Conservation (phyloP, 148 eudicot genomes). For the Hydrangea macrophylla region DNA sequence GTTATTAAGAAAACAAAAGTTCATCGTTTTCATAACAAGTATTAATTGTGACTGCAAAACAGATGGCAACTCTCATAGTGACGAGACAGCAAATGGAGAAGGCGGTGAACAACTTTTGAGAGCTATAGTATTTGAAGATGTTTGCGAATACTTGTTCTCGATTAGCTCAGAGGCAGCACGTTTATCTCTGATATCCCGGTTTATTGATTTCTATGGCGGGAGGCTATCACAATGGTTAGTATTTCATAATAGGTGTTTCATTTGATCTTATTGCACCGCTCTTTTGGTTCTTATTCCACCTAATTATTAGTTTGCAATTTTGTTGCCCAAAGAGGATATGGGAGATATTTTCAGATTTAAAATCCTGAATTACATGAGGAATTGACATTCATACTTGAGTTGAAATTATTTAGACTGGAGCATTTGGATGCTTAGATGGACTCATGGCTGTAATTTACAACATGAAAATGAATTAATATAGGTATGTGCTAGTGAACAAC, state of each 20-base stretch:
- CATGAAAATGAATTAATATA: background rate
- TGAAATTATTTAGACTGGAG: too few relatives aligned
- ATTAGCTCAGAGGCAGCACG: slow-evolving; percentile 71
- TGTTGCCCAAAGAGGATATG: background rate
- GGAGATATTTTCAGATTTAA: background rate
- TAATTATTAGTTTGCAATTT: background rate
- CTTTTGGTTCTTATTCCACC: background rate
- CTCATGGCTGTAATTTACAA: background rate
- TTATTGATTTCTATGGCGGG: slow-evolving; percentile 88
- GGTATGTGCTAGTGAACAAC: background rate
- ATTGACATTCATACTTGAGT: too few relatives aligned
- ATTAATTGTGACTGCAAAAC: slow-evolving; percentile 9
- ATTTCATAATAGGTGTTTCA: slow-evolving; percentile 2
- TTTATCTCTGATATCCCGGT: slow-evolving; percentile 66
- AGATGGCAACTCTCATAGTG: slow-evolving; percentile 33
- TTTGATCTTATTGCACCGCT: slow-evolving; percentile 10
- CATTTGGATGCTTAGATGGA: background rate
- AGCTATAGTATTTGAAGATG: slow-evolving; percentile 74
- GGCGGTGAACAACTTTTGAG: slow-evolving; percentile 71
- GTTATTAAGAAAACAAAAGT: too few relatives aligned
- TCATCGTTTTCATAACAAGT: background rate
- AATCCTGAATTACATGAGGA: background rate
- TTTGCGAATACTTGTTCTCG: slow-evolving; percentile 74
- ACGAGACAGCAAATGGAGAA: slow-evolving; percentile 45
- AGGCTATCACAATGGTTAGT: slow-evolving; percentile 73